Percentiles rank a stretch among this genome's conserved stretches.
Conservation (phyloP, 371 early-diverging fungal species). For the Batkoa obscura region DNA sequence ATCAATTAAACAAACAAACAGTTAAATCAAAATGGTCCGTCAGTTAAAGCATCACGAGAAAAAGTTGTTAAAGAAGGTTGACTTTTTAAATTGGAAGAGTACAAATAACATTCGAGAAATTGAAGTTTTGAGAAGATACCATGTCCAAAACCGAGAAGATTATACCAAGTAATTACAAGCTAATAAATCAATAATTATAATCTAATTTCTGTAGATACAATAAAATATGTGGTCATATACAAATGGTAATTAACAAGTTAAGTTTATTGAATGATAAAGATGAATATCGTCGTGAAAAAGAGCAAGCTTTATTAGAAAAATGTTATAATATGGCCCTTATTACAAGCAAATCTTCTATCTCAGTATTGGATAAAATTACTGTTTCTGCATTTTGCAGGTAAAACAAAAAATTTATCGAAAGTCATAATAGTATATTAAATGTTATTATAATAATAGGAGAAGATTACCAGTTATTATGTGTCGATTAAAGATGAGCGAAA, state of each 20-base stretch:
- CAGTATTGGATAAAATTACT: slow-evolving; percentile 72
- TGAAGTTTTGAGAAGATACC: slow-evolving; percentile 80
- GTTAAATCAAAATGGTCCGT: slow-evolving; percentile 44
- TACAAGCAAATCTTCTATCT: slow-evolving; percentile 61
- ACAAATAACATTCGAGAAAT: slow-evolving; percentile 81
- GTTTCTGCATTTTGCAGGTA: slow-evolving; percentile 80
- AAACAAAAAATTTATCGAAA: not conserved
- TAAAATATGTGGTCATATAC: slow-evolving; percentile 70
- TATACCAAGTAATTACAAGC: slow-evolving; percentile 82
- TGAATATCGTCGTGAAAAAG: slow-evolving; percentile 56
- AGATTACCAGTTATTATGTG: slow-evolving; percentile 91
- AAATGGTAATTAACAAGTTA: slow-evolving; percentile 72
- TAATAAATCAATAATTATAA: not conserved
- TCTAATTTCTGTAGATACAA: slow-evolving; percentile 48
- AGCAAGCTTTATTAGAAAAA: slow-evolving; percentile 71
- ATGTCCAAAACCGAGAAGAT: slow-evolving; percentile 86
- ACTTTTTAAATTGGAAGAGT: slow-evolving; percentile 94
- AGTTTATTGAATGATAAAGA: slow-evolving; percentile 81
- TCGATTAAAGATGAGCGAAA: slow-evolving; percentile 89
- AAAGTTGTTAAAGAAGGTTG: slow-evolving; percentile 95
- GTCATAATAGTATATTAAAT: not conserved
- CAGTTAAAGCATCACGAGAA: slow-evolving; percentile 94
- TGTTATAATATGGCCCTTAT: slow-evolving; percentile 86
- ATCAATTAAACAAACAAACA: no score
- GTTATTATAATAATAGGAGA: slow-evolving; percentile 23